A percentile compares a stretch with the other conserved stretches of the same genome.
These are phyloP conservation scores for Tilletiopsis washingtonensis DNA, from an alignment of 1,284 basidiomycete genomes.

Conservation along the genomic window DNA sequence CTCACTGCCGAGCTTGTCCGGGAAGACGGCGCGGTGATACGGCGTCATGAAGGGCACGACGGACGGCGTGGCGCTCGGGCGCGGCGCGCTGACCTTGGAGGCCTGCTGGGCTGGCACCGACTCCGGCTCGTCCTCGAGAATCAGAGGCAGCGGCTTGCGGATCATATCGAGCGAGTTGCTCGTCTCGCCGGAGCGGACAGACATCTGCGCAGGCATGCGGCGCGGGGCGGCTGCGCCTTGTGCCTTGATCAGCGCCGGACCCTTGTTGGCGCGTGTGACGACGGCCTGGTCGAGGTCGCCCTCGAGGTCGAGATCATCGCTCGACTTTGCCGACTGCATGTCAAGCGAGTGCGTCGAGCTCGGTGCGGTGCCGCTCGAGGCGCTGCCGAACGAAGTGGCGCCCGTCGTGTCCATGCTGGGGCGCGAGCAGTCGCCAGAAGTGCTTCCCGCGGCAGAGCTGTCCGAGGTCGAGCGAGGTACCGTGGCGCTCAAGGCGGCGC, in stretches of 20 bases:
- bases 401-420: not conserved
- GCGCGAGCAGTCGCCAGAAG: not conserved
- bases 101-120: too few relatives aligned
- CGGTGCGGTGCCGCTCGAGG: not conserved
- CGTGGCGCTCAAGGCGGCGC: too few relatives aligned
- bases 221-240: not conserved
- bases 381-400: not conserved
- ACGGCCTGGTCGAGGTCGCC: not conserved
- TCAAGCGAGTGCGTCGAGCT: not conserved
- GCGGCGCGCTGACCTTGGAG: not conserved
- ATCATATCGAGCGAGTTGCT: not conserved
- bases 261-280: not conserved
- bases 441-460: not conserved
- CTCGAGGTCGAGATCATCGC: not conserved
- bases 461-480: not conserved
- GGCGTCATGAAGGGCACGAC: not conserved
- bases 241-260: not conserved
- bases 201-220: too few relatives aligned
- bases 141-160: not conserved
- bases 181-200: not conserved
- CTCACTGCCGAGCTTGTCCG: not conserved
- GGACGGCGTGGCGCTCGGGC: not conserved
- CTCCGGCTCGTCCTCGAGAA: not conserved
- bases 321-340: too few relatives aligned
- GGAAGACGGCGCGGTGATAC: constrained; percentile 1